Evolutionary conservation across 208 protist species (phyloP).

Genomic region (Borovskyia barvae): DNA sequence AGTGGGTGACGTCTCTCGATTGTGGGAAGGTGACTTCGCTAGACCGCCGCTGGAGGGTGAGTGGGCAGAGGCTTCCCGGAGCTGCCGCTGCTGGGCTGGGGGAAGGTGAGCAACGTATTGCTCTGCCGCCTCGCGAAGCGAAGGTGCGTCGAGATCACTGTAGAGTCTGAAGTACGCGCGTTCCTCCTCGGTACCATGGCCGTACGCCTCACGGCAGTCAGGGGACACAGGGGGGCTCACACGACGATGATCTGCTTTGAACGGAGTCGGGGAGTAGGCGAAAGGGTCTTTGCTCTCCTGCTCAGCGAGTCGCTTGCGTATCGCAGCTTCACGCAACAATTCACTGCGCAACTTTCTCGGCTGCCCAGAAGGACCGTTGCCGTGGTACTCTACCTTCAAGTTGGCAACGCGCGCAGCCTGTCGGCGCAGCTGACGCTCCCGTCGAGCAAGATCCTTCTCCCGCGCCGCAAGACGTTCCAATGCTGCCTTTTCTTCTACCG

Average conservation of each 20-base stretch:
- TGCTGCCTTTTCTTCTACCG: slow-evolving; percentile 27
- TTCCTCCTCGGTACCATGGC: slow-evolving; percentile 5
- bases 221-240: slow-evolving; percentile 16
- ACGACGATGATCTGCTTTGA: slow-evolving; percentile 27
- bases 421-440: slow-evolving; percentile 35
- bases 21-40: slow-evolving; percentile 4
- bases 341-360: slow-evolving; percentile 50
- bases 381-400: slow-evolving; percentile 30
- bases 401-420: slow-evolving; percentile 10
- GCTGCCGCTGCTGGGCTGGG: slow-evolving; percentile 20
- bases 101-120: slow-evolving; percentile 26
- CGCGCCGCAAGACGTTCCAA: slow-evolving; percentile 39
- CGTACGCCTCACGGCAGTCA: neutral
- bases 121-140: slow-evolving; percentile 19
- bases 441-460: slow-evolving; percentile 32
- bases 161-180: slow-evolving; percentile 17
- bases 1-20: neutral
- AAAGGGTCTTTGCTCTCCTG: slow-evolving; percentile 44
- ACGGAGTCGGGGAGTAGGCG: slow-evolving; percentile 48
- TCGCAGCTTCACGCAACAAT: slow-evolving; percentile 62
- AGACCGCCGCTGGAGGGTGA: slow-evolving; percentile 14
- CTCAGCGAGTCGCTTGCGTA: slow-evolving; percentile 47
- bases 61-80: slow-evolving; percentile 18
- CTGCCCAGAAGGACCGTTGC: slow-evolving; percentile 8
- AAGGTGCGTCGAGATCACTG: slow-evolving; percentile 4